These are phyloP conservation scores for Primulina huaijiensis DNA, from an alignment of 257 asterid genomes.

Conservation along the genomic window DNA sequence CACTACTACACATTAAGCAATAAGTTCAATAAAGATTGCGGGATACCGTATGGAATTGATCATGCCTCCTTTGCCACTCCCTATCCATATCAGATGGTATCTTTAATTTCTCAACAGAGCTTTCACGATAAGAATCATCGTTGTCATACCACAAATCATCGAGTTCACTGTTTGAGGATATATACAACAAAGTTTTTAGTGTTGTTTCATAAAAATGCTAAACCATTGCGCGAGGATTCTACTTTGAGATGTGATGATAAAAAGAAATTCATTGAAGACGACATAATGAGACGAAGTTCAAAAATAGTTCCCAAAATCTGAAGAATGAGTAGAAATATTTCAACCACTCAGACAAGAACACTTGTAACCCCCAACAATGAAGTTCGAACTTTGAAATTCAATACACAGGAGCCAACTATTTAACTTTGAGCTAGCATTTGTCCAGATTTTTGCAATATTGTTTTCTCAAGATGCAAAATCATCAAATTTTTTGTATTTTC, in stretches of 20 bases:
- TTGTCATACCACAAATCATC: constrained; percentile 56
- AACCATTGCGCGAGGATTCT: neutral
- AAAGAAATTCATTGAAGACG: neutral
- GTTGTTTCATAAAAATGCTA: neutral
- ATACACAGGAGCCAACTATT: too few relatives aligned
- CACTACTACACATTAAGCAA: constrained; percentile 8
- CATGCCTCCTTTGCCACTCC: constrained; percentile 71
- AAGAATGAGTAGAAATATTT: neutral
- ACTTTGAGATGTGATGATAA: neutral
- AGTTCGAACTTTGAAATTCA: too few relatives aligned
- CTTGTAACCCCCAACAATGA: neutral
- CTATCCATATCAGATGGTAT: constrained; percentile 56
- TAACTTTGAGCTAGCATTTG: neutral
- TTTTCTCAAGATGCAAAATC: neutral
- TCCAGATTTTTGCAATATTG: neutral
- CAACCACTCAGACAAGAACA: neutral
- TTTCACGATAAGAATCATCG: constrained; percentile 48
- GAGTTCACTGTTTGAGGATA: constrained; percentile 26
- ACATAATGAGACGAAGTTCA: neutral
- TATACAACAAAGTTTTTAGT: neutral
- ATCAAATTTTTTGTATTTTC: too few relatives aligned
- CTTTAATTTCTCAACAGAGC: constrained; percentile 31
- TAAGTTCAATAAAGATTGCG: constrained; percentile 11
- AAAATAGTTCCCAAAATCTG: too few relatives aligned
- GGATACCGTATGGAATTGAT: constrained; percentile 78